Evolutionary conservation across 495 filamentous ascomycete species (phyloP).

Genomic region (Annulohypoxylon maeteangense): DNA sequence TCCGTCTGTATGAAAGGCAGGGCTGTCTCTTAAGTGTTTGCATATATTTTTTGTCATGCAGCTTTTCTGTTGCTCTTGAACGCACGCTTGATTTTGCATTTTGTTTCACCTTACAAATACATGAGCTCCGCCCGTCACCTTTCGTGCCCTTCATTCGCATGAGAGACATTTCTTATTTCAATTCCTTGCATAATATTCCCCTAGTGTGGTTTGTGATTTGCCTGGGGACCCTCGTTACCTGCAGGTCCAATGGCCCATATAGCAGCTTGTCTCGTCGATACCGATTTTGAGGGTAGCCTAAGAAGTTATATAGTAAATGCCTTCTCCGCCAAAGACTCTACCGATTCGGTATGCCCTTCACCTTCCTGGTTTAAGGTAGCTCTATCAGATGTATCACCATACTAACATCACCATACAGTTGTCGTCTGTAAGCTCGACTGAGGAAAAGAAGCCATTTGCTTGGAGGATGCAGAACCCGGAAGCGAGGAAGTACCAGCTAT

Average conservation of each 20-base stretch:
- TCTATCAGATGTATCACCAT: conserved; percentile 42
- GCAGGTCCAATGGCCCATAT: conserved; percentile 60
- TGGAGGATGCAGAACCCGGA: conserved; percentile 65
- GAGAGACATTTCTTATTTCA: conserved; percentile 29
- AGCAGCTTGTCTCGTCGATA: conserved; percentile 57
- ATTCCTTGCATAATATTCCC: conserved; percentile 38
- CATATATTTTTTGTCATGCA: conserved; percentile 39
- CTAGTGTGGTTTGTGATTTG: conserved; percentile 40
- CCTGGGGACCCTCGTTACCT: conserved; percentile 35
- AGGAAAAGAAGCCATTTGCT: conserved; percentile 57
- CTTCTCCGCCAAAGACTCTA: conserved; percentile 54
- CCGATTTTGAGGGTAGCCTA: conserved; percentile 51
- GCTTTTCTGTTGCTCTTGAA: conserved; percentile 15
- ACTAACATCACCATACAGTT: conserved; percentile 36
- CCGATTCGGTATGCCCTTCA: conserved; percentile 56
- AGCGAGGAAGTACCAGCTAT: conserved; percentile 62
- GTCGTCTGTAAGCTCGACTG: conserved; percentile 47
- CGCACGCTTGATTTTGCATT: conserved; percentile 13
- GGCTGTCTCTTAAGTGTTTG: conserved; percentile 37
- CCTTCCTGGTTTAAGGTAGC: conserved; percentile 3
- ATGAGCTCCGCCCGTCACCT: conserved; percentile 24
- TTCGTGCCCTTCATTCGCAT: conserved; percentile 16
- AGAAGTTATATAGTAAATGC: conserved; percentile 61
- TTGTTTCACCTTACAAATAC: conserved; percentile 27
- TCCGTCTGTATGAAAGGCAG: conserved; percentile 29